phyloP scores from a whole-genome alignment of 495 filamentous ascomycete species.

The Trypethelium eluteriae region DNA sequence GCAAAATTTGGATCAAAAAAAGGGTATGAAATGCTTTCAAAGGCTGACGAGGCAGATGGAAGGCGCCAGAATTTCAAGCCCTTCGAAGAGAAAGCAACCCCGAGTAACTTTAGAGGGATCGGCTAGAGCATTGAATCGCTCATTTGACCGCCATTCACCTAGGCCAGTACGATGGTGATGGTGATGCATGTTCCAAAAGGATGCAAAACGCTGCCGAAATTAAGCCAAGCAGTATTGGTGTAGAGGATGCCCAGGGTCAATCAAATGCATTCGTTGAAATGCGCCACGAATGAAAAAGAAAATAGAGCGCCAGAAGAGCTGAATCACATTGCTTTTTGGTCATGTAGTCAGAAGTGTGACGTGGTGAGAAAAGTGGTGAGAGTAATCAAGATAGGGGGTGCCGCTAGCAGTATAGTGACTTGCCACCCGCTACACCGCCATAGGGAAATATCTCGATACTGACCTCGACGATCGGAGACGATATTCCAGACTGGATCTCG shows the following conservation, averaged over 20 bases:
- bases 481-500: slow-evolving; percentile 23
- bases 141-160: too few species aligned
- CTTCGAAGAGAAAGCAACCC: too few species aligned
- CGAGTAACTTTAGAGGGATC: too few species aligned
- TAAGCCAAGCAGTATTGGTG: neutral
- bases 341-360: neutral
- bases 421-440: neutral
- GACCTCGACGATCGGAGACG: slow-evolving; percentile 28
- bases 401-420: neutral
- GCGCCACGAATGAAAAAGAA: too few species aligned
- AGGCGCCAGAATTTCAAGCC: too few species aligned
- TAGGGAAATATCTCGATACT: neutral
- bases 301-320: neutral
- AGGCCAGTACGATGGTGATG: neutral
- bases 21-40: too few species aligned
- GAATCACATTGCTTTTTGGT: slow-evolving; percentile 5
- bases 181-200: neutral
- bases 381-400: neutral
- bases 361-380: slow-evolving; percentile 6
- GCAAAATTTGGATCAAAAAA: neutral
- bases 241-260: neutral
- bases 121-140: too few species aligned
- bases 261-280: neutral
- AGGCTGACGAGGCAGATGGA: too few species aligned
- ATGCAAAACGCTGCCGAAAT: neutral